Percentiles rank a stretch among this genome's conserved stretches.
Conservation (phyloP, 192 early-diverging fungal species). For the Spizellomyces punctatus region DNA sequence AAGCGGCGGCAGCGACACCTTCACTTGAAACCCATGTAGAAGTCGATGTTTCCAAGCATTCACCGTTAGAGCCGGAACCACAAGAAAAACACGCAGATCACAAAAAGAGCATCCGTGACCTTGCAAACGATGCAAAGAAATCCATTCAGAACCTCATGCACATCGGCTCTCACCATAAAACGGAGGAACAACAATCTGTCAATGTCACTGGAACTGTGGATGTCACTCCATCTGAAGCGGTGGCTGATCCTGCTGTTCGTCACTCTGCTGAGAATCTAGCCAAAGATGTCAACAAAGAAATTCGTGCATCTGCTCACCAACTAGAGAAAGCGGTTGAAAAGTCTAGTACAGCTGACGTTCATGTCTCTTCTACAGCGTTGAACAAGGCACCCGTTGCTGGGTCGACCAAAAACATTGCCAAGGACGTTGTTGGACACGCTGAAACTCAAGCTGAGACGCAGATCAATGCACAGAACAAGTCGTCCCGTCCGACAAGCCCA, state of each 20-base stretch:
- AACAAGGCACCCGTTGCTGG: slow-evolving; percentile 3
- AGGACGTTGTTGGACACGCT: slow-evolving; percentile 4
- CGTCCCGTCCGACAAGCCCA: neutral
- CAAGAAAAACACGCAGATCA: no score
- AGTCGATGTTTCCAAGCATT: no score
- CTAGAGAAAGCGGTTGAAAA: slow-evolving; percentile 12
- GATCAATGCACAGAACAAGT: neutral
- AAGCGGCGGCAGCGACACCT: no score
- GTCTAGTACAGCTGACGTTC: slow-evolving; percentile 1
- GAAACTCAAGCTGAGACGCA: slow-evolving; percentile 2
- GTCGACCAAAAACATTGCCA: slow-evolving; percentile 17
- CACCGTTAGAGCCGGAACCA: no score
- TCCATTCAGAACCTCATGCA: slow-evolving; percentile 16
- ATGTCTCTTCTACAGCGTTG: slow-evolving; percentile 7
- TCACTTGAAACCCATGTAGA: no score
- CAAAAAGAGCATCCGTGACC: slow-evolving; percentile 6
- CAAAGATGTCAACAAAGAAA: slow-evolving; percentile 12
- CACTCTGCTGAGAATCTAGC: slow-evolving; percentile 3
- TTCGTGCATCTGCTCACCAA: neutral
- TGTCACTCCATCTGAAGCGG: slow-evolving; percentile 8
- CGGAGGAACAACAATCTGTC: neutral
- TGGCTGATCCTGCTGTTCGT: slow-evolving; percentile 9
- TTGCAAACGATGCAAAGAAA: slow-evolving; percentile 16
- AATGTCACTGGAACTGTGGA: slow-evolving; percentile 9
- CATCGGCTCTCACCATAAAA: neutral